Percentiles rank a stretch among this genome's conserved stretches.
These are phyloP conservation scores for Echinosophora koreensis DNA, from an alignment of 306 rosid species.

Conservation along the genomic window DNA sequence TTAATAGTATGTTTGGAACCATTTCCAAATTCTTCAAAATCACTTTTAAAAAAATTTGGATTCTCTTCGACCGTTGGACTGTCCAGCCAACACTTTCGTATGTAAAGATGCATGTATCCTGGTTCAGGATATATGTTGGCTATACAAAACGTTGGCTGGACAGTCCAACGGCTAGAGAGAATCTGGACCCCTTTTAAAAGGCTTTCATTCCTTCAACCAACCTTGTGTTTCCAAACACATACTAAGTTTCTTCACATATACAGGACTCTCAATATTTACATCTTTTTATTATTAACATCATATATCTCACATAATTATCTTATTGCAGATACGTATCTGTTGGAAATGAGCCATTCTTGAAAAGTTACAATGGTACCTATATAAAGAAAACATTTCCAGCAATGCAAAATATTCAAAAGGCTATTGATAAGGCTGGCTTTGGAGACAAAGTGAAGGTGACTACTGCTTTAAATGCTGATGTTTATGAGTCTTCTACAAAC, in stretches of 20 bases:
- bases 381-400: slow-evolving; percentile 63
- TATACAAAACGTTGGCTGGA: no score
- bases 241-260: neutral
- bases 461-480: slow-evolving; percentile 74
- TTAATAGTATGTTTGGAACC: neutral
- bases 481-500: slow-evolving; percentile 60
- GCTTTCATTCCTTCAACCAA: no score
- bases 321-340: slow-evolving; percentile 66
- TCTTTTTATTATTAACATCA: neutral
- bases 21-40: no score
- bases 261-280: neutral
- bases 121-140: no score
- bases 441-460: slow-evolving; percentile 69
- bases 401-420: slow-evolving; percentile 71
- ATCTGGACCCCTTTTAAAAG: no score
- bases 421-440: slow-evolving; percentile 64
- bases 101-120: no score
- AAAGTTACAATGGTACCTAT: slow-evolving; percentile 57
- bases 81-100: no score
- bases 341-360: slow-evolving; percentile 88
- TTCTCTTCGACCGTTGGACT: no score
- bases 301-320: neutral
- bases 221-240: no score
- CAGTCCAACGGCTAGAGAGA: no score
- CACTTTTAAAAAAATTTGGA: no score